Conservation (phyloP, 73 alveolate species). For the Paramecium bursaria region DNA sequence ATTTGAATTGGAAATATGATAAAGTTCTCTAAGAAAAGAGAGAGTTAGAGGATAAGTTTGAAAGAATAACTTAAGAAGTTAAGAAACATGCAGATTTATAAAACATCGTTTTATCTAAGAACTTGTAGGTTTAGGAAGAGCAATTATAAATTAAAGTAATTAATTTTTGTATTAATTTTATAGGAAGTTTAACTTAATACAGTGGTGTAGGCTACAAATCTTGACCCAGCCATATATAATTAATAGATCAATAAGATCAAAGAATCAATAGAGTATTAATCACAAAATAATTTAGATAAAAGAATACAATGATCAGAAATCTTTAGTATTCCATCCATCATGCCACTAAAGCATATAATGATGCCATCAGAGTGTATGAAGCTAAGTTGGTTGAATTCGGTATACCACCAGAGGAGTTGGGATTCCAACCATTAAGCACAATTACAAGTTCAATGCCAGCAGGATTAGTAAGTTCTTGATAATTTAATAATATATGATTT, state of each 20-base stretch:
- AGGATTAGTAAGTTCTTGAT: conserved; percentile 92
- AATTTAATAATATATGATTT: conserved; percentile 20
- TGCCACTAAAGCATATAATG: conserved; percentile 97
- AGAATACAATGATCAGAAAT: conserved; percentile 83
- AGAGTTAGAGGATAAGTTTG: conserved; percentile 79
- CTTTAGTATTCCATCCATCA: conserved; percentile 92
- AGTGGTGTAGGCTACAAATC: conserved; percentile 73
- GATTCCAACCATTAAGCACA: conserved; percentile 89
- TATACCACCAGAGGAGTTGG: conserved; percentile 96
- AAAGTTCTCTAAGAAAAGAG: conserved; percentile 75
- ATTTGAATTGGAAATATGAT: conserved; percentile 78
- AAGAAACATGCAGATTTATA: conserved; percentile 68
- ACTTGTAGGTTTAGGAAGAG: conserved; percentile 52
- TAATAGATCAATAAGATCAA: conserved; percentile 81
- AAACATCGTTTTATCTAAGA: conserved; percentile 41
- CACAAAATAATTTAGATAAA: conserved; percentile 61
- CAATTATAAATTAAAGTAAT: conserved; percentile 51
- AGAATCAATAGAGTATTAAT: conserved; percentile 77
- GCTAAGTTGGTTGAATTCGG: conserved; percentile 97
- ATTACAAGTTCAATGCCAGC: conserved; percentile 97
- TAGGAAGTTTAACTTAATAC: conserved; percentile 81
- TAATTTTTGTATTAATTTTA: neutral
- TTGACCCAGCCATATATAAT: conserved; percentile 77
- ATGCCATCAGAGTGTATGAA: conserved; percentile 97
- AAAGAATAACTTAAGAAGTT: conserved; percentile 71